These are phyloP conservation scores for Anthracocystis panici-leucophaei DNA, from an alignment of 1,284 basidiomycete species.

Conservation along the genomic window DNA sequence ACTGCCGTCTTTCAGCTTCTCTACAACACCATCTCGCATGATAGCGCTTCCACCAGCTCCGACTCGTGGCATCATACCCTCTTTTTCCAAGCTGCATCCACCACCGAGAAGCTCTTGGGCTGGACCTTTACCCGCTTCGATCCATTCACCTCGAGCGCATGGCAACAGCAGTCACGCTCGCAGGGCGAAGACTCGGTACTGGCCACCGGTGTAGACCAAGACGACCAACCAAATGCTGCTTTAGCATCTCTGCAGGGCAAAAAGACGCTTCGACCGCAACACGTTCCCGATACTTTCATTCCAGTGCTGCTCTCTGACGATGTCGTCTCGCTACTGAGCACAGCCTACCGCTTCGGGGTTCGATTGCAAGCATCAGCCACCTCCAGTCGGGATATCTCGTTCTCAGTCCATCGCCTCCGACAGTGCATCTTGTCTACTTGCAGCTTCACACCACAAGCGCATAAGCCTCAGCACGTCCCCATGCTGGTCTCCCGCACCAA, in stretches of 20 bases:
- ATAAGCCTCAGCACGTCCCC: conserved; percentile 45
- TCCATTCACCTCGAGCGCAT: conserved; percentile 42
- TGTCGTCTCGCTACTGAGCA: conserved; percentile 48
- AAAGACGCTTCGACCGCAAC: conserved; percentile 23
- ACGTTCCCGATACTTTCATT: conserved; percentile 36
- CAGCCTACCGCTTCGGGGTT: conserved; percentile 43
- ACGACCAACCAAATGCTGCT: conserved; percentile 24
- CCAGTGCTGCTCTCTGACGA: conserved; percentile 48
- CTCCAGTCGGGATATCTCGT: conserved; percentile 41
- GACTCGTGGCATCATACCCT: conserved; percentile 27
- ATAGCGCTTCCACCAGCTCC: conserved; percentile 12
- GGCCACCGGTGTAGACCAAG: conserved; percentile 31
- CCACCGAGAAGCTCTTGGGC: conserved; percentile 52
- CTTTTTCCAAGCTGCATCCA: conserved; percentile 48
- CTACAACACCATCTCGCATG: conserved; percentile 45
- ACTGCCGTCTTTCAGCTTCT: conserved; percentile 47
- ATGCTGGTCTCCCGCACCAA: conserved; percentile 33
- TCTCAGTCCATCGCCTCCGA: conserved; percentile 48
- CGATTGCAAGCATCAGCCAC: conserved; percentile 20
- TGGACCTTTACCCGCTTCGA: conserved; percentile 56
- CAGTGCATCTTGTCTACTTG: conserved; percentile 43
- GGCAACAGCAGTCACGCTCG: conserved; percentile 41
- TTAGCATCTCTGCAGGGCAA: conserved; percentile 12
- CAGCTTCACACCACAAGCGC: conserved; percentile 42
- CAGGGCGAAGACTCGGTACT: conserved; percentile 28